A percentile compares a stretch with the other conserved stretches of the same genome.
These are phyloP conservation scores for Aspergillus aculeatinus DNA, from an alignment of 2,329 filamentous ascomycete species.

Conservation along the genomic window DNA sequence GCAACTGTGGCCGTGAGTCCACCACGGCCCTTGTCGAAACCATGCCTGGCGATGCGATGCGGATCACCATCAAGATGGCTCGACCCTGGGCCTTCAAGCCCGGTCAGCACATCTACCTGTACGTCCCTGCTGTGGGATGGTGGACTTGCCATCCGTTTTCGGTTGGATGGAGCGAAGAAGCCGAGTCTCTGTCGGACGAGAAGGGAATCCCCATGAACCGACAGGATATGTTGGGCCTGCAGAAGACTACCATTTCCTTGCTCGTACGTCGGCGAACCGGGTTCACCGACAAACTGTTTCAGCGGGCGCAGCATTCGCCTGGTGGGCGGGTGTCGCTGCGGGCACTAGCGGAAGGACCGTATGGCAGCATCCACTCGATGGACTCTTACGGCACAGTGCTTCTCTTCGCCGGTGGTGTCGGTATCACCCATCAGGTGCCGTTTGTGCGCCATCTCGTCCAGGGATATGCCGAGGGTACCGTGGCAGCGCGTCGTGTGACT, in stretches of 20 bases:
- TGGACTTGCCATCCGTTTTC: constrained; percentile 80
- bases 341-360: constrained; percentile 86
- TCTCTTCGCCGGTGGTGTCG: constrained; percentile 87
- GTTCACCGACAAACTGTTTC: constrained; percentile 78
- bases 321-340: constrained; percentile 59
- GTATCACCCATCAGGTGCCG: constrained; percentile 92
- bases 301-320: constrained; percentile 60
- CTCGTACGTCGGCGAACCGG: constrained; percentile 85
- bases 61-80: constrained; percentile 69
- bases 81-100: constrained; percentile 65
- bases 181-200: constrained; percentile 45
- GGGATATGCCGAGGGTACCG: constrained; percentile 67
- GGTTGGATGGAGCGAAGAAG: constrained; percentile 69
- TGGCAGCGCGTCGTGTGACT: constrained; percentile 76
- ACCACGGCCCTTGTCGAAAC: constrained; percentile 67
- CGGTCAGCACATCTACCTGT: constrained; percentile 73
- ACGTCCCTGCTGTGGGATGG: constrained; percentile 63
- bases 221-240: constrained; percentile 52
- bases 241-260: constrained; percentile 68
- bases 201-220: constrained; percentile 47
- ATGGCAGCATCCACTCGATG: constrained; percentile 77
- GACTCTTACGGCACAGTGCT: constrained; percentile 90
- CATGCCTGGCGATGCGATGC: constrained; percentile 67
- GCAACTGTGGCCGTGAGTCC: constrained; percentile 59
- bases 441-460: constrained; percentile 76